phyloP scores from a whole-genome alignment of 1,139 yeast genomes.

The Yamadazyma taylorii region DNA sequence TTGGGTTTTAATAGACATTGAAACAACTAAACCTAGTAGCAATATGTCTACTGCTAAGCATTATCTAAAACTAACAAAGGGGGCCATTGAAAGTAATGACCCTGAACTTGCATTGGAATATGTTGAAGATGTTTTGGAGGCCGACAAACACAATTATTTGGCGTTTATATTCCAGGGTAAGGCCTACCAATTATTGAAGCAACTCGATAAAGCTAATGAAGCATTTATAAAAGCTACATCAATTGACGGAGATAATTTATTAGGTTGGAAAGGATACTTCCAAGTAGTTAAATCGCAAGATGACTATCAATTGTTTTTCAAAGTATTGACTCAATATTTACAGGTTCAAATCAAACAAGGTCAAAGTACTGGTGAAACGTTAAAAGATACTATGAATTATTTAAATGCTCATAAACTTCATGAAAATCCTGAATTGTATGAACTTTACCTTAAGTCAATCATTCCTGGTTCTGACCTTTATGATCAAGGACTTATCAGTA shows the following conservation, averaged over 20 bases:
- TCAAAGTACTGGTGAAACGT: constrained; percentile 41
- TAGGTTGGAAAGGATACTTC: constrained; percentile 84
- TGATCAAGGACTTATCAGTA: constrained; percentile 45
- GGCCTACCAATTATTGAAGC: constrained; percentile 46
- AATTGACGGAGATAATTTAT: constrained; percentile 52
- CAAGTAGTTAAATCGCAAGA: constrained; percentile 36
- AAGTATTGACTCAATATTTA: constrained; percentile 31
- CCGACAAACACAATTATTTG: constrained; percentile 59
- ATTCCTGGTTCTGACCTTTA: constrained; percentile 67
- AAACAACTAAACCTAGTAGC: constrained; percentile 12
- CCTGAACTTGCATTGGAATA: constrained; percentile 57
- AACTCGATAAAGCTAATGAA: constrained; percentile 42
- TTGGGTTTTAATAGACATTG: no score
- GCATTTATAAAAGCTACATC: constrained; percentile 58
- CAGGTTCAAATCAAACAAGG: constrained; percentile 26
- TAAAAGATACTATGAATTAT: constrained; percentile 48
- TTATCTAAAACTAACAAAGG: constrained; percentile 56
- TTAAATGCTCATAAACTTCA: constrained; percentile 35
- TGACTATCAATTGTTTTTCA: constrained; percentile 49
- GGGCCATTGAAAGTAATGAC: constrained; percentile 56
- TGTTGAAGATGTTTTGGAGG: constrained; percentile 50
- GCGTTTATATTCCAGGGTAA: constrained; percentile 69
- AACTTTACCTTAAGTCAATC: constrained; percentile 50
- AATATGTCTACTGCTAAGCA: constrained; percentile 18
- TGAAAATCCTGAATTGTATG: constrained; percentile 33